Base-by-base conservation (phyloP, 1,284 basidiomycete genomes). In the Ustilago trichophora region DNA sequence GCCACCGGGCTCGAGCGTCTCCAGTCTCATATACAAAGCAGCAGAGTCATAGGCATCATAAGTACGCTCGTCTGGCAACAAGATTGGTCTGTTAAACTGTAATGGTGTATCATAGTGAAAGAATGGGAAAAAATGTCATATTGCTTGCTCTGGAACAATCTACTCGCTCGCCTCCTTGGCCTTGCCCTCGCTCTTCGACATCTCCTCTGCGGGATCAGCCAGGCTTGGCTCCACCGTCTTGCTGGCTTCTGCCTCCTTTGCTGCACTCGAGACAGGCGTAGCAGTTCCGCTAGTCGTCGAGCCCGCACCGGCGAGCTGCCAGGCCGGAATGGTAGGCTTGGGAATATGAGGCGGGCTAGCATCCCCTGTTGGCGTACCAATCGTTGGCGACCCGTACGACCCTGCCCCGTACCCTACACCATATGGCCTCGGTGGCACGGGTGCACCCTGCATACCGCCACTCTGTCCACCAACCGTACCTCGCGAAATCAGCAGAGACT, bases 401-500 rank as follows among this genome's bases (percentile, higher is more conserved):
- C 52, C 56, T 4, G 59, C 55, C 8, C 56, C 60, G 19, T 63
- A 58, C 10, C 57, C 50, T 3, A 60, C 44, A 33, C 55, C 51
- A 31, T 64, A 64, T 2, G 66, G 56, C 12, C 56, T 38, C 26
- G 66, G 55, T 15, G 55, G 54, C 6, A 25, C 33, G 9, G 45
- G 45, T 12, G 50, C 62, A 11, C 25, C 50, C 26, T n/a, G n/a
- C n/a, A n/a, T n/a, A n/a, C n/a, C n/a, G n/a, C 36, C 48, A 21
- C 46, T 36, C 13, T 38, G 31, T 3, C 87, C 83, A 50, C 84
- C 72, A 24, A 83, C 82, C n/a, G 88, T 86, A 1, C 87, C 87
- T 32, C 91, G 87, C 64, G 89, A 92, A n/a, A 93, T 86, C 6
- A 98, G 85, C 15, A 98, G 86, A 0, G 93, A 89, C 82, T 97